These are phyloP conservation scores for Tilletia walkeri DNA, from an alignment of 1,284 basidiomycete genomes.

Conservation along the genomic window DNA sequence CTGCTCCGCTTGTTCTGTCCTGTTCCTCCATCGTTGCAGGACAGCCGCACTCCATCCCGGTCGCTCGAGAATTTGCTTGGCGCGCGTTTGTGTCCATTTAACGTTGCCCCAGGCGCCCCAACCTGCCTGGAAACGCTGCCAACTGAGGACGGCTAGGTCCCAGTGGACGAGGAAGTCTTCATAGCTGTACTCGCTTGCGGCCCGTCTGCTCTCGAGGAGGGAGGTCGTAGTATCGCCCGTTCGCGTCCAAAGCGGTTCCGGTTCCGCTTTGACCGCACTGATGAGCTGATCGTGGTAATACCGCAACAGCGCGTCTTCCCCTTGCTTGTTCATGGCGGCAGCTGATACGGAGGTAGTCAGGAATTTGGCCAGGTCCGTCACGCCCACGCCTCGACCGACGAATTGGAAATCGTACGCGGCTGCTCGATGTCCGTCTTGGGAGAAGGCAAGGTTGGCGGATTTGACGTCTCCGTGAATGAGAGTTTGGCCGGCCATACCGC, in stretches of 20 bases:
- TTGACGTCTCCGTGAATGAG: constrained; percentile 43
- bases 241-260: neutral
- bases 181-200: constrained; percentile 23
- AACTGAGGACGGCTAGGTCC: constrained; percentile 34
- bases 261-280: neutral
- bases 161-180: constrained; percentile 27
- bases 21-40: neutral
- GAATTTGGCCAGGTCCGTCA: constrained; percentile 37
- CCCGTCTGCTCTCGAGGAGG: constrained; percentile 13
- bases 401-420: constrained; percentile 45
- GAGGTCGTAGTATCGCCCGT: neutral
- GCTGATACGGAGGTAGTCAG: constrained; percentile 27
- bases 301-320: neutral
- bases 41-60: neutral
- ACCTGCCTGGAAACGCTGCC: constrained; percentile 36
- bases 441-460: constrained; percentile 38
- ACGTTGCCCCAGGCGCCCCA: constrained; percentile 43
- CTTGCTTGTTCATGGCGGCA: neutral
- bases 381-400: constrained; percentile 33
- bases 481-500: constrained; percentile 16
- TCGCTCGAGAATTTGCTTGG: constrained; percentile 24
- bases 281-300: constrained; percentile 18
- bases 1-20: too few species aligned
- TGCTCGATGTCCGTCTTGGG: constrained; percentile 13
- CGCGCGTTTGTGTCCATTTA: constrained; percentile 29